Evolutionary conservation across 208 protist genomes (phyloP).

Genomic region (Leishmania lainsoni): DNA sequence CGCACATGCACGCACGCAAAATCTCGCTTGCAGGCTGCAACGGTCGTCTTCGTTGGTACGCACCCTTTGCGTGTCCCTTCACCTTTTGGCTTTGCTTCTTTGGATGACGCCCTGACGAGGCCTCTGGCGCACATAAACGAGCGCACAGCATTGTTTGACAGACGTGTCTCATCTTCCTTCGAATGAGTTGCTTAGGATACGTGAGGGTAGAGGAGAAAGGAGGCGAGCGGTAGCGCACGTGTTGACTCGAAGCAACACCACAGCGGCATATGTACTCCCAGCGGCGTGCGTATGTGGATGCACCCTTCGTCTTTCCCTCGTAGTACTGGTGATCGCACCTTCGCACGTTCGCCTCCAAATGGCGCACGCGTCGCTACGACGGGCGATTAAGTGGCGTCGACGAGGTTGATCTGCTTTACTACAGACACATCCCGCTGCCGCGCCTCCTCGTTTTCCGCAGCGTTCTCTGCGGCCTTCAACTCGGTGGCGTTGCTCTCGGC

Average conservation of each 20-base stretch:
- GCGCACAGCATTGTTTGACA: background rate
- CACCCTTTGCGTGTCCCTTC: background rate
- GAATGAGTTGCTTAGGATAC: background rate
- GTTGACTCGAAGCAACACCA: background rate
- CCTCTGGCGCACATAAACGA: background rate
- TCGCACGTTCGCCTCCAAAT: background rate
- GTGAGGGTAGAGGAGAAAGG: background rate
- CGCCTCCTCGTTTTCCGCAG: background rate
- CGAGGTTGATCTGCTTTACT: slow-evolving; percentile 20
- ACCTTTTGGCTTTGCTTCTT: background rate
- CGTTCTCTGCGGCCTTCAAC: background rate
- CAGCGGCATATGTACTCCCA: background rate
- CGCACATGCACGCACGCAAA: background rate
- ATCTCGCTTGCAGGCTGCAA: background rate
- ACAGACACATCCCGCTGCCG: slow-evolving; percentile 4
- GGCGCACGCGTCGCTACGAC: background rate
- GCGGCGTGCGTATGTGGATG: background rate
- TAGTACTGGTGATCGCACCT: background rate
- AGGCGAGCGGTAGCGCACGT: background rate
- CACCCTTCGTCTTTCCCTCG: background rate
- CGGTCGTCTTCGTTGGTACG: background rate
- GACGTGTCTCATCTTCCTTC: background rate
- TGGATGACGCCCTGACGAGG: background rate
- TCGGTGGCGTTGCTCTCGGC: background rate
- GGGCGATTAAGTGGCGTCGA: slow-evolving; percentile 3